Percentiles rank a stretch among this genome's conserved stretches.
phyloP scores from a whole-genome alignment of 352 stramenopile genomes.

The Pythium rhizo-oryzae region DNA sequence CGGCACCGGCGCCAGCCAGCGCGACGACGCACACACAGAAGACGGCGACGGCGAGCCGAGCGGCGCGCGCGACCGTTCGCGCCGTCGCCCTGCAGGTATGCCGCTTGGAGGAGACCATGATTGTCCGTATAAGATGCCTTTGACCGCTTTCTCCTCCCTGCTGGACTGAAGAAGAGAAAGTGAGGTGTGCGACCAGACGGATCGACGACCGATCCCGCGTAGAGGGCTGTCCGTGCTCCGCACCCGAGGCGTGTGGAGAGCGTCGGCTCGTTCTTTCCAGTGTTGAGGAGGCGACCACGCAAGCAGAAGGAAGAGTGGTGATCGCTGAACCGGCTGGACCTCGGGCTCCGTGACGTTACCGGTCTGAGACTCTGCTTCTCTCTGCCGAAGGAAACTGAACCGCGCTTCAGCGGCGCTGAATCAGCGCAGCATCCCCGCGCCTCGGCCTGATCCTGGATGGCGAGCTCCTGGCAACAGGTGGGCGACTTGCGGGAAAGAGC shows the following conservation, averaged over 20 bases:
- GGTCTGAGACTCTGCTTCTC: not conserved
- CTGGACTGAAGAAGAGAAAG: not conserved
- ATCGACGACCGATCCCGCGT: not conserved
- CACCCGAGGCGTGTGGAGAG: too few relatives aligned
- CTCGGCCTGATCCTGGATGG: not conserved
- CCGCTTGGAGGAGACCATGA: too few relatives aligned
- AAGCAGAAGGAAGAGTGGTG: not conserved
- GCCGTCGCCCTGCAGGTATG: too few relatives aligned
- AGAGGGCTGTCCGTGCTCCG: not conserved
- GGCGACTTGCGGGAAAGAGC: not conserved
- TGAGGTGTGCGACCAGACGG: not conserved
- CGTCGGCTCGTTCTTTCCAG: too few relatives aligned
- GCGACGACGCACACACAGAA: too few relatives aligned
- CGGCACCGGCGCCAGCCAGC: too few relatives aligned
- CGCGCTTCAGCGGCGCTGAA: not conserved
- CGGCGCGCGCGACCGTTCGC: too few relatives aligned
- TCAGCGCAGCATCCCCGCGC: too few relatives aligned
- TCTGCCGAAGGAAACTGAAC: not conserved
- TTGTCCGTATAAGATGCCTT: too few relatives aligned
- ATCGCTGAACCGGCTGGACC: not conserved
- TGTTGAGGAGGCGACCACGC: too few relatives aligned
- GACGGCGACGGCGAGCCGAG: too few relatives aligned
- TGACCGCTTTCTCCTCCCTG: too few relatives aligned
- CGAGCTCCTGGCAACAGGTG: not conserved
- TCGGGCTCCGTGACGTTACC: not conserved